Base-by-base conservation (phyloP, 1,284 basidiomycete species). In the Moniliophthora roreri region DNA sequence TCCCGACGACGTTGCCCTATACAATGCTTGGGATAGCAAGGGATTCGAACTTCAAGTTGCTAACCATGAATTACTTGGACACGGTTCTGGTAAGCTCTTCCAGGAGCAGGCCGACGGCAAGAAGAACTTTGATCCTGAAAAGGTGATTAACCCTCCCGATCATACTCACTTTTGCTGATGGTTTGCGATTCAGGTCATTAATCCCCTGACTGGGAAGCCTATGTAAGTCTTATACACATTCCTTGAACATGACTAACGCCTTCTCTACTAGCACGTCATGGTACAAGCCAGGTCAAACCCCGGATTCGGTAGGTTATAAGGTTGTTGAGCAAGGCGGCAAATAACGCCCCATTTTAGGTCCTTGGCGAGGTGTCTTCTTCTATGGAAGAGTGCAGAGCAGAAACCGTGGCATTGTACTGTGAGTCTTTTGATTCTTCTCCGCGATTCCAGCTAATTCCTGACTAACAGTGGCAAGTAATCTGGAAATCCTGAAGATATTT, bases 321-420 rank as follows among this genome's bases (percentile, higher is more conserved):
- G n/a, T n/a, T n/a, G n/a, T n/a, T n/a, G n/a, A n/a, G n/a, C n/a
- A n/a, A n/a, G n/a, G n/a, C n/a, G n/a, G n/a, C n/a, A n/a, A n/a
- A n/a, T n/a, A n/a, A n/a, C n/a, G n/a, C n/a, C n/a, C n/a, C n/a
- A n/a, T n/a, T n/a, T n/a, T n/a, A n/a, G n/a, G n/a, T n/a, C n/a
- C 76, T 93, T 1, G 91, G 91, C 1, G 87, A 91, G 58, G 87
- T 92, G 3, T 91, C 89, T 2, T 91, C 89, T 0, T 93, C 90
- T 0, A 82, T 93, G 81, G 91, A 93, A 67, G 91, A 93, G 72
- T 93, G 91, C 62, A 82, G 91, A 21, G 91, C 91, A 2, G 91
- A 93, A 69, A 81, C 88, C 4, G 91, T 91, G 18, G 87, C 88
- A 0, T 72, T 92, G 37, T 93, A 81, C 68, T 76, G 89, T 88